Evolutionary conservation across 2,329 filamentous ascomycete species (phyloP).

Genomic region (Neonectria neomacrospora): DNA sequence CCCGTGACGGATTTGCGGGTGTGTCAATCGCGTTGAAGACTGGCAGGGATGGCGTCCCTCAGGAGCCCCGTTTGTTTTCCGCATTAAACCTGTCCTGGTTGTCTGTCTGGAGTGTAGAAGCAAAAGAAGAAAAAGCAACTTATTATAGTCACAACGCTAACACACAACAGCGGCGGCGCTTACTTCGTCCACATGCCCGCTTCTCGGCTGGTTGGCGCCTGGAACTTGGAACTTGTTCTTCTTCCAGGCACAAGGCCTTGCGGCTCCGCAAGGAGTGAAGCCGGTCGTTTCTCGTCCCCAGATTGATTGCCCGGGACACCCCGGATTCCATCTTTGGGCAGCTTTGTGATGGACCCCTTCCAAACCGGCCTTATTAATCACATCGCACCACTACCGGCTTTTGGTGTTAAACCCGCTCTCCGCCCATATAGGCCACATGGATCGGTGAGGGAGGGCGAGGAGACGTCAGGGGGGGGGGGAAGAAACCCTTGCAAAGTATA

Average conservation of each 20-base stretch:
- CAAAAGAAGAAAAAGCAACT: slow-evolving; percentile 28
- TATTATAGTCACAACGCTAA: slow-evolving; percentile 3
- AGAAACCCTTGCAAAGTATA: slow-evolving; percentile 1
- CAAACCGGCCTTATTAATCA: neutral
- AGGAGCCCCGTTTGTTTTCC: slow-evolving; percentile 16
- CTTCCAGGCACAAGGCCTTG: slow-evolving; percentile 8
- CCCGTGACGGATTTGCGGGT: neutral
- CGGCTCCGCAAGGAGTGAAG: slow-evolving; percentile 15
- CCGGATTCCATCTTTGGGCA: slow-evolving; percentile 23
- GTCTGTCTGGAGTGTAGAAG: neutral
- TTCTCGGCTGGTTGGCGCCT: slow-evolving; percentile 10
- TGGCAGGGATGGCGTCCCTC: slow-evolving; percentile 17
- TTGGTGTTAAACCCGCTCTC: neutral
- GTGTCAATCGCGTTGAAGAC: slow-evolving; percentile 22
- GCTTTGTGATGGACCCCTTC: neutral
- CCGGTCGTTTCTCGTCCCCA: slow-evolving; percentile 33
- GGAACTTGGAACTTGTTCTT: neutral
- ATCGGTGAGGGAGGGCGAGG: slow-evolving; percentile 1
- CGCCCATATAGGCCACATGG: slow-evolving; percentile 1
- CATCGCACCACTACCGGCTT: slow-evolving; percentile 26
- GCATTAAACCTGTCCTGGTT: neutral
- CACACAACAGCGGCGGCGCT: slow-evolving; percentile 9
- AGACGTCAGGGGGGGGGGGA: neutral
- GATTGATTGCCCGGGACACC: slow-evolving; percentile 22
- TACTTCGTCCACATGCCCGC: too few species aligned